Conservation (phyloP, 495 filamentous ascomycete genomes). For the Platismatia glauca region DNA sequence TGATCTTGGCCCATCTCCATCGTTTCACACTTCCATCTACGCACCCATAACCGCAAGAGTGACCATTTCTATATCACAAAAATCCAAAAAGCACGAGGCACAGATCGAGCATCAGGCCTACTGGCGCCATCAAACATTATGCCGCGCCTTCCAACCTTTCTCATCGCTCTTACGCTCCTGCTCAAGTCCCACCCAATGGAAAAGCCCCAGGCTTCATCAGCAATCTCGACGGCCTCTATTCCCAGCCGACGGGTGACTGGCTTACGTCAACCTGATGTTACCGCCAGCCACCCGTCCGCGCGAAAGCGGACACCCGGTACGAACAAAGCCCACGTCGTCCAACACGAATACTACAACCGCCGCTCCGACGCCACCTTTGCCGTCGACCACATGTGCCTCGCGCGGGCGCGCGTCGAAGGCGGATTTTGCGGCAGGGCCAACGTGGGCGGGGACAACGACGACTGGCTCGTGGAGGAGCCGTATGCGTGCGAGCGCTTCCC, state of each 20-base stretch:
- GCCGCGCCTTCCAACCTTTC: neutral
- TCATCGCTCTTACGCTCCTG: neutral
- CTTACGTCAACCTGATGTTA: neutral
- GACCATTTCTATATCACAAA: too few species aligned
- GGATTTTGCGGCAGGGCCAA: neutral
- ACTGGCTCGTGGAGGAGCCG: neutral
- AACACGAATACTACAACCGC: constrained; percentile 5
- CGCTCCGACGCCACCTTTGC: neutral
- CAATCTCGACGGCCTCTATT: neutral
- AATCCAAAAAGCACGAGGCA: too few species aligned
- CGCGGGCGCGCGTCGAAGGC: neutral
- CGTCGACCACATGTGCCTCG: neutral
- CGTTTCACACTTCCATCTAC: too few species aligned
- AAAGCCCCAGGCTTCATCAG: neutral
- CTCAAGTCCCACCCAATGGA: neutral
- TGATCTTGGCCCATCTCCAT: too few species aligned
- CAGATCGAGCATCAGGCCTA: too few species aligned
- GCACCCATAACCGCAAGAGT: too few species aligned
- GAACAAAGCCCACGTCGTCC: neutral
- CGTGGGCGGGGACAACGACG: neutral
- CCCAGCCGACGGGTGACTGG: neutral
- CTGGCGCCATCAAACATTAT: neutral
- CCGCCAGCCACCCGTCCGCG: neutral
- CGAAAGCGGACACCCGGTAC: neutral
- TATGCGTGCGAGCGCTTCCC: neutral